Evolutionary conservation across 257 asterid species (phyloP), one percentile per base, ranked within the genome.

Genomic region (Anisodus tanguticus): DNA sequence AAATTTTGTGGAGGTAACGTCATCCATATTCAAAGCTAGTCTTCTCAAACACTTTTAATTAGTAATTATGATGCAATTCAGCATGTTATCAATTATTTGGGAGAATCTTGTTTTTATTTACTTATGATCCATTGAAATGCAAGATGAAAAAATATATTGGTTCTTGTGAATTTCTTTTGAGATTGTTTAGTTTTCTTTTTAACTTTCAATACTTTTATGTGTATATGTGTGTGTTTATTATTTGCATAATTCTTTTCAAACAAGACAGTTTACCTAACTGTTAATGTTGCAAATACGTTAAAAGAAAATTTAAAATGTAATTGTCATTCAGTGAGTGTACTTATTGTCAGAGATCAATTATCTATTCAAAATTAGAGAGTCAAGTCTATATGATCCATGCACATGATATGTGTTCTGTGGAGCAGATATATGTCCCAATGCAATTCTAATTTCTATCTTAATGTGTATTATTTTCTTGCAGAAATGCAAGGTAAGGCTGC

Each of bases 111-210:
- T 74, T 47, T 19, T 5, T 19, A 2, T 60, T 60, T 4, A 11
- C 22, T 11, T 72, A 11, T 72, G 58, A 15, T 26, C 57, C 59
- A 22, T 74, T 22, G 81, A 49, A 74, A 49, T 74, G 62, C 80
- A 49, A 49, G 57, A 74, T 11, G 43, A 35, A 67, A 74, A 74
- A 74, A 19, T 22, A 72, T 47, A 74, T 22, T 74, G 22, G 62
- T 74, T 74, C 62, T 74, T 74, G 62, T 45, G 59, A 45, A 45
- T 72, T 45, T n/a, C 80, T 45, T 47, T 72, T 45, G 39, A 72
- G 39, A n/a, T 45, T 4, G 6, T 45, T 69, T 39, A 39, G 54
- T 8, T 41, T 45, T 15, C 35, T 67, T n/a, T 45, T 45, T 4
- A 22, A 45, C n/a, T 72, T 72, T 11, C 39, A 49, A n/a, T 71